These are phyloP conservation scores for Phlebiopsis flavidoalba DNA, from an alignment of 768 basidiomycete genomes.

Conservation along the genomic window DNA sequence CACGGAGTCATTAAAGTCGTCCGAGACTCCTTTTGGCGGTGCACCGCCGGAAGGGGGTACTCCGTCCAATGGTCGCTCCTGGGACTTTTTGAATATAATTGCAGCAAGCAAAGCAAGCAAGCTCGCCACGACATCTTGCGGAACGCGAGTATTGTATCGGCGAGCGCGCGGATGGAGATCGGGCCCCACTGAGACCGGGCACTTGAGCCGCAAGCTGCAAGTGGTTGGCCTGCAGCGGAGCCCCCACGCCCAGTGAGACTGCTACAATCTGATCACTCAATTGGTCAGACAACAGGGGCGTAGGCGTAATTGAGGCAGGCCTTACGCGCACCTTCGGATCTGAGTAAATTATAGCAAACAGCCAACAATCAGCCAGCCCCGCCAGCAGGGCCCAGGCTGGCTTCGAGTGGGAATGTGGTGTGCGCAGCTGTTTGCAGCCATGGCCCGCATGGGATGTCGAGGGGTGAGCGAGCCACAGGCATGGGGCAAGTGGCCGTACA, in stretches of 20 bases:
- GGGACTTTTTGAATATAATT: conserved; percentile 12
- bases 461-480: conserved; percentile 73
- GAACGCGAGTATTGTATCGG: conserved; percentile 43
- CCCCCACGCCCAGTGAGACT: conserved; percentile 11
- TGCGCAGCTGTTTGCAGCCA: conserved; percentile 8
- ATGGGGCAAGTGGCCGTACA: conserved; percentile 71
- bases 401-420: neutral
- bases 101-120: conserved; percentile 46
- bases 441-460: conserved; percentile 58
- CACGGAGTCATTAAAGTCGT: conserved; percentile 42
- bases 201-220: conserved; percentile 71
- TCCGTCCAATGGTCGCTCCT: neutral
- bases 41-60: no score
- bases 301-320: neutral
- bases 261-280: neutral
- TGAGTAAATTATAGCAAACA: conserved; percentile 79
- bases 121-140: conserved; percentile 74
- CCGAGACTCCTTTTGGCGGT: conserved; percentile 36
- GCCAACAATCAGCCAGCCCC: conserved; percentile 60
- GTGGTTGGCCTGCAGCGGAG: conserved; percentile 42
- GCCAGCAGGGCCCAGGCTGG: conserved; percentile 43
- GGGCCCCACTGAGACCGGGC: conserved; percentile 59
- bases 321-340: conserved; percentile 38
- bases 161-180: conserved; percentile 26
- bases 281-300: neutral